Evolutionary conservation across 2,329 filamentous ascomycete species (phyloP).

Genomic region (Anisogramma anomala): DNA sequence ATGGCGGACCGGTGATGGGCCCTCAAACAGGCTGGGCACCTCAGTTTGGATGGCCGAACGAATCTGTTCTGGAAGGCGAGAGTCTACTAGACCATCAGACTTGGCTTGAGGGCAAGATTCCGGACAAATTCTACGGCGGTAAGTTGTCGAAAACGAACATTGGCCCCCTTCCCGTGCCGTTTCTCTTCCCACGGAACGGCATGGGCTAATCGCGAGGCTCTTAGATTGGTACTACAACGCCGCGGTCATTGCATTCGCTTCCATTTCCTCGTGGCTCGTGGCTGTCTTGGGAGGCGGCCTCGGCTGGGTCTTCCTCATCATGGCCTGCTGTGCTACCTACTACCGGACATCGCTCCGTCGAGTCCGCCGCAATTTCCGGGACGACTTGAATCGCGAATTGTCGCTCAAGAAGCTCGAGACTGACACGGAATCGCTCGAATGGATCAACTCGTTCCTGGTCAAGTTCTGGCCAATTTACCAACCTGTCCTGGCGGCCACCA

Average conservation of each 20-base stretch:
- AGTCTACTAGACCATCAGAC: slow-evolving; percentile 80
- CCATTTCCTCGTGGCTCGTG: slow-evolving; percentile 78
- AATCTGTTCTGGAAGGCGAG: slow-evolving; percentile 45
- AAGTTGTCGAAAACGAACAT: slow-evolving; percentile 22
- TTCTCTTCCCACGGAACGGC: background rate
- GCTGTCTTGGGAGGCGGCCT: slow-evolving; percentile 83
- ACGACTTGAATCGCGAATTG: slow-evolving; percentile 78
- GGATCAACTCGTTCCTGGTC: slow-evolving; percentile 97
- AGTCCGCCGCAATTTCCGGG: slow-evolving; percentile 88
- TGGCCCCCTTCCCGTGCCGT: background rate
- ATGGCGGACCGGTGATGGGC: slow-evolving; percentile 42
- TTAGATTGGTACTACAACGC: slow-evolving; percentile 97
- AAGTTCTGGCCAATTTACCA: slow-evolving; percentile 99
- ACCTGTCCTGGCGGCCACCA: slow-evolving; percentile 80
- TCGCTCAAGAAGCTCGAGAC: slow-evolving; percentile 78
- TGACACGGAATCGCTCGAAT: slow-evolving; percentile 86
- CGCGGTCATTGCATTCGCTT: slow-evolving; percentile 86
- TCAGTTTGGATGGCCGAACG: slow-evolving; percentile 60
- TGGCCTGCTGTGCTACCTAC: slow-evolving; percentile 87
- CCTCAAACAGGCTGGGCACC: slow-evolving; percentile 76
- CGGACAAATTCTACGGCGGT: slow-evolving; percentile 87
- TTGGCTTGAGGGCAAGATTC: slow-evolving; percentile 69
- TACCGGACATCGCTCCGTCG: slow-evolving; percentile 91
- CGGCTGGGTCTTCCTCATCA: slow-evolving; percentile 85
- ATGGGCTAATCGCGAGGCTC: background rate